phyloP scores from a whole-genome alignment of 805 yeast species.

The Groenewaldozyma salmanticensis region DNA sequence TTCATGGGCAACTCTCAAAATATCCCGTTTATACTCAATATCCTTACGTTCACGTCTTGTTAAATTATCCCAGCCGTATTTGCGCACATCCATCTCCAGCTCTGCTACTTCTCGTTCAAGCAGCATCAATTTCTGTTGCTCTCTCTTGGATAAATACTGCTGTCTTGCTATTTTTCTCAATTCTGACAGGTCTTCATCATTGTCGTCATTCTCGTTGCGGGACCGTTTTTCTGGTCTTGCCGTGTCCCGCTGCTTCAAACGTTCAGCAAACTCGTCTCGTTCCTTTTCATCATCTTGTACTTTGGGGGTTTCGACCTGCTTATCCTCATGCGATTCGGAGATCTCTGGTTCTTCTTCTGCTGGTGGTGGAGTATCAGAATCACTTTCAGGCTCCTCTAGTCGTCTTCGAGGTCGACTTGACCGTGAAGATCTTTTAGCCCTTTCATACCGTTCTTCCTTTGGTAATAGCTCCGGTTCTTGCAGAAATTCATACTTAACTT shows the following conservation, averaged over 20 bases:
- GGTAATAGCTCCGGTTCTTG: conserved; percentile 4
- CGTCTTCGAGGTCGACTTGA: conserved; percentile 10
- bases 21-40: conserved; percentile 40
- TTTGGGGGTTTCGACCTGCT: conserved; percentile 6
- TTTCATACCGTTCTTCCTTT: conserved; percentile 1
- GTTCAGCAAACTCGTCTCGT: conserved; percentile 25
- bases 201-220: conserved; percentile 1
- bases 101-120: conserved; percentile 39
- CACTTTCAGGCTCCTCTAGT: not conserved
- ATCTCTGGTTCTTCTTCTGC: not conserved
- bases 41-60: conserved; percentile 43
- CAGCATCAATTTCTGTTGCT: conserved; percentile 35
- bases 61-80: conserved; percentile 46
- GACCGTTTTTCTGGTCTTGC: not conserved
- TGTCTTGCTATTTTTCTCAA: conserved; percentile 42
- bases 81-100: conserved; percentile 39
- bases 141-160: conserved; percentile 38
- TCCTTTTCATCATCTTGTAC: conserved; percentile 27
- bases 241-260: conserved; percentile 14
- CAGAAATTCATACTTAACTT: conserved; percentile 15
- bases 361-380: no score
- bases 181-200: conserved; percentile 17
- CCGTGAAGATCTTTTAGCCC: conserved; percentile 1
- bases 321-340: not conserved
- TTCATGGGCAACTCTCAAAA: conserved; percentile 36